phyloP scores from a whole-genome alignment of 73 alveolate species.

The Symbiodinium natans region DNA sequence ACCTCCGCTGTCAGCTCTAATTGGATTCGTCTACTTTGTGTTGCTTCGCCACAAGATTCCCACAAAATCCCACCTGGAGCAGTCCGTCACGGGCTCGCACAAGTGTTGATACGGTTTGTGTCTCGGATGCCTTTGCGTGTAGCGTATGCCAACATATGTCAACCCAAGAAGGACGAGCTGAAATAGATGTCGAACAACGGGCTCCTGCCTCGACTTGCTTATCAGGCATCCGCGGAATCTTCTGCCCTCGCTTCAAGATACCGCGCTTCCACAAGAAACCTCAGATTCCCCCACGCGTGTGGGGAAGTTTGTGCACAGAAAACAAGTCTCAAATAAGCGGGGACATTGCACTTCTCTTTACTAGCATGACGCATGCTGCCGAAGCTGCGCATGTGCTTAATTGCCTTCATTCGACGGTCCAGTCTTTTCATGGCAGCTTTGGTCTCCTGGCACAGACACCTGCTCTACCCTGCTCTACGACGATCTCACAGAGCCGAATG shows the following conservation, averaged over 20 bases:
- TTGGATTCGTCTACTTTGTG: no score
- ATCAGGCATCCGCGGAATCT: constrained; percentile 57
- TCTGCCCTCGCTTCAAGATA: constrained; percentile 48
- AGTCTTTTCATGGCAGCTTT: constrained; percentile 81
- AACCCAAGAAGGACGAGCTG: background rate
- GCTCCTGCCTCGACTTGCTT: background rate
- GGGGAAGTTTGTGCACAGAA: background rate
- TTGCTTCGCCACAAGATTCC: no score
- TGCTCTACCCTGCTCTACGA: no score
- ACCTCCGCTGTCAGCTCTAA: background rate
- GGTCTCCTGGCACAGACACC: constrained; percentile 48
- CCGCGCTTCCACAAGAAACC: constrained; percentile 78
- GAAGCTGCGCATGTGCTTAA: constrained; percentile 46
- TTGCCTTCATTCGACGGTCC: constrained; percentile 71
- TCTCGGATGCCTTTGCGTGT: background rate
- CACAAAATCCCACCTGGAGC: constrained; percentile 21
- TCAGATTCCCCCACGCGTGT: background rate
- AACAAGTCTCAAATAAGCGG: background rate
- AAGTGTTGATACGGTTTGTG: constrained; percentile 36
- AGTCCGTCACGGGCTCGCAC: constrained; percentile 90
- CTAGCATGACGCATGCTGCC: background rate
- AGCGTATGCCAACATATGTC: background rate
- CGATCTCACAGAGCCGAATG: no score
- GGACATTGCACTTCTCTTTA: background rate
- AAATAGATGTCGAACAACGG: background rate